Base-by-base conservation (phyloP, 306 rosid genomes). In the Fragaria nilgerrensis region DNA sequence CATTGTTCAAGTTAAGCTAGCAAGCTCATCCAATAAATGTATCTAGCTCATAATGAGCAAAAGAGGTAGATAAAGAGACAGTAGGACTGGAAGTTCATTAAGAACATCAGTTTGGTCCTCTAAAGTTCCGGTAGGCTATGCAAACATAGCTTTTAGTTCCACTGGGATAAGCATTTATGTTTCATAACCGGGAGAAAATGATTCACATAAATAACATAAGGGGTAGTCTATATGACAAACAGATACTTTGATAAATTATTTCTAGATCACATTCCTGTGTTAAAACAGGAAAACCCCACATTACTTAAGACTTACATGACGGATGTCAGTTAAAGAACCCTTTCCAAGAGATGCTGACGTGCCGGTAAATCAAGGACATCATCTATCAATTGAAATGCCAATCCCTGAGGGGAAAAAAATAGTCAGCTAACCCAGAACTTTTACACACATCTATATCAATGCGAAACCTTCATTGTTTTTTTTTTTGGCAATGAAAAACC, bases 331-430 rank as follows among this genome's bases (percentile, higher is more conserved):
- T 73, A 95, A 82, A 37, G 97, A 89, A 36, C 99, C 99, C 92
- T 95, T 95, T 80, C 97, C 99, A 74, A 90, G 97, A 32, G 97
- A 92, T 58, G 96, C 85, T 29, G 99, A 89, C 25, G 97, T 89
- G 85, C 97, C 96, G 9, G 89, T 92, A 85, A 95, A 85, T 95
- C 99, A 44, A 95, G 97, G 68, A 92, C 88, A 70, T 95, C 99
- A 52, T 95, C 99, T 50, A 92, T 95, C 85, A 95, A 85, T 73
- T 95, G 99, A 84, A 77, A 92, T 23, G 99, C 99, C 86, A 95
- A 83, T 16, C 99, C 99, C 99, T 95, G 92, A 82, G 80, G 77
- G 77, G 44, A 10, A 15, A 83, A 41, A 62, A 45, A 43, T 53
- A 25, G 34, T 72, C 69, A 72, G 63, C 63, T 32, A 53, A 25